Percentiles rank a stretch among this genome's conserved stretches.
These are phyloP conservation scores for Wallacemonas sp. DNA, from an alignment of 208 protist species.

Conservation along the genomic window DNA sequence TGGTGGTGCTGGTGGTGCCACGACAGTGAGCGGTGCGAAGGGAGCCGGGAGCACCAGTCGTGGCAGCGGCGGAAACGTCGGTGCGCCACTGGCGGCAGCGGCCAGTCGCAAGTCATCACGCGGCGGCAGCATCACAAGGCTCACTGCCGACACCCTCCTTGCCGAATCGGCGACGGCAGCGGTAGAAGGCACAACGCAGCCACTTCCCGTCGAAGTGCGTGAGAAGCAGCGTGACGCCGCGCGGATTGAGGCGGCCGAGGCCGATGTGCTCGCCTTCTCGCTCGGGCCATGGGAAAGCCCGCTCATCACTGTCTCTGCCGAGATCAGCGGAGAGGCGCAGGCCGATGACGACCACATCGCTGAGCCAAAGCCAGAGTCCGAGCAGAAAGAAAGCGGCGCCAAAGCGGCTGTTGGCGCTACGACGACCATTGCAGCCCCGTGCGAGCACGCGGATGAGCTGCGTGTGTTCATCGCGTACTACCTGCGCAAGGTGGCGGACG, in stretches of 20 bases:
- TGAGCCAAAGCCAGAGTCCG: neutral
- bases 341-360: neutral
- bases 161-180: no score
- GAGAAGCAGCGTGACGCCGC: neutral
- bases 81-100: no score
- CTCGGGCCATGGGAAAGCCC: constrained; percentile 10
- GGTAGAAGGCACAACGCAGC: no score
- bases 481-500: neutral
- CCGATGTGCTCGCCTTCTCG: neutral
- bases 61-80: no score
- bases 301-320: no score
- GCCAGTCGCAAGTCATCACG: no score
- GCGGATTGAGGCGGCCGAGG: neutral
- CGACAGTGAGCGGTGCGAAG: no score
- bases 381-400: neutral
- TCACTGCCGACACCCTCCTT: no score
- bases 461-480: constrained; percentile 6
- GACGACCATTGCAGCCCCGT: neutral
- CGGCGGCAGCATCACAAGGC: no score
- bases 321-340: no score
- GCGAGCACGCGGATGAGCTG: neutral
- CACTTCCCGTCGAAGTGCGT: neutral
- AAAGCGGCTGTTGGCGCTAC: neutral
- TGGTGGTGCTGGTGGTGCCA: no score
- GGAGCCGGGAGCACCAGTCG: no score